Evolutionary conservation across 2,329 filamentous ascomycete species (phyloP).

Genomic region (Penicillium sp.): DNA sequence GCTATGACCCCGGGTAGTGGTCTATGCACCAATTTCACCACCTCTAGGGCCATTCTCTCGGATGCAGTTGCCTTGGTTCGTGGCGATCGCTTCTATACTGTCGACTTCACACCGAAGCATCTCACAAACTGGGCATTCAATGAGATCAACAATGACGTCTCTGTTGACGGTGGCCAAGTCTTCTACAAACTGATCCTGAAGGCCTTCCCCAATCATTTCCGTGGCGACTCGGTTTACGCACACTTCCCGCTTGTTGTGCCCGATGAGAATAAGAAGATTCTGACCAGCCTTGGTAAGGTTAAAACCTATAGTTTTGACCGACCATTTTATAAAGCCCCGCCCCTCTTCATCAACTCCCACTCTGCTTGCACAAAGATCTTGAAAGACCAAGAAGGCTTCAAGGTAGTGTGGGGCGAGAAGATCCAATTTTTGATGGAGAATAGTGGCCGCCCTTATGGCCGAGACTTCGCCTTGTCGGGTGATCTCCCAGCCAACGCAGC

Average conservation of each 20-base stretch:
- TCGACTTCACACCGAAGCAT: conserved; percentile 44
- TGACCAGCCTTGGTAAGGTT: conserved; percentile 39
- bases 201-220: conserved; percentile 50
- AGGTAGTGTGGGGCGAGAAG: conserved; percentile 47
- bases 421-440: conserved; percentile 45
- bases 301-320: conserved; percentile 42
- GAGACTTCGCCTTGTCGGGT: conserved; percentile 49
- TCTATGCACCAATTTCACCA: conserved; percentile 48
- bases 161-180: conserved; percentile 49
- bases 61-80: conserved; percentile 48
- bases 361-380: conserved; percentile 45
- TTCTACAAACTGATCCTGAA: conserved; percentile 53
- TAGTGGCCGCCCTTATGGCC: conserved; percentile 36
- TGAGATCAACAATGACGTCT: conserved; percentile 42
- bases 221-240: conserved; percentile 48
- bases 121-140: conserved; percentile 47
- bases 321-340: conserved; percentile 30
- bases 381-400: conserved; percentile 42
- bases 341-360: conserved; percentile 45
- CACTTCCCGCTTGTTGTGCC: conserved; percentile 51
- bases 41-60: conserved; percentile 43
- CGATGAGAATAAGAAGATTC: conserved; percentile 44
- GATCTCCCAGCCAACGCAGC: conserved; percentile 41
- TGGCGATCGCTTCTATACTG: conserved; percentile 47
- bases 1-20: conserved; percentile 48